Evolutionary conservation across 2,329 filamentous ascomycete species (phyloP).

Genomic region (Calonectria pseudoturangicola): DNA sequence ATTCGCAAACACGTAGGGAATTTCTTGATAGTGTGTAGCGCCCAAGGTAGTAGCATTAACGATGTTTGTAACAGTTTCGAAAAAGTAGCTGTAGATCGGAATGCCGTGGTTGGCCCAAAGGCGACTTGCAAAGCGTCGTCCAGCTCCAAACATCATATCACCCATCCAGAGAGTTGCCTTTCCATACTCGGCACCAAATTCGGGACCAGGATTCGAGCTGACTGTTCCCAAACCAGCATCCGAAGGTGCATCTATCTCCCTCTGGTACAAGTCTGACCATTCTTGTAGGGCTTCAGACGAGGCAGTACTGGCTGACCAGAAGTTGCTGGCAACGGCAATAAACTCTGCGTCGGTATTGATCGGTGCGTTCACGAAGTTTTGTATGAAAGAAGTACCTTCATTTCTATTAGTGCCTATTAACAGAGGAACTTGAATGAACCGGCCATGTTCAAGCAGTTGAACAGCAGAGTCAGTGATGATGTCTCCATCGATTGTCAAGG

Average conservation of each 20-base stretch:
- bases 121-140: not conserved
- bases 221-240: not conserved
- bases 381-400: not conserved
- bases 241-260: not conserved
- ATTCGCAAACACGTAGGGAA: not conserved
- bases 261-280: not conserved
- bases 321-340: not conserved
- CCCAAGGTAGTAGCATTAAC: not conserved
- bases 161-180: not conserved
- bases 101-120: not conserved
- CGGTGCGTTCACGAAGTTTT: not conserved
- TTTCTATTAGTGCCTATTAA: not conserved
- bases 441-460: not conserved
- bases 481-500: not conserved
- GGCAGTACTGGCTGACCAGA: not conserved
- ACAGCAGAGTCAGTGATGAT: not conserved
- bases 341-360: not conserved
- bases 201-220: not conserved
- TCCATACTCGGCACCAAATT: not conserved
- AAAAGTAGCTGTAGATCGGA: not conserved
- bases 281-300: not conserved
- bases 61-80: not conserved
- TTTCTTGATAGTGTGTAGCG: not conserved
- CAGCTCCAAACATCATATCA: not conserved
- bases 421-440: not conserved